A percentile compares a stretch with the other conserved stretches of the same genome.
These are phyloP conservation scores for Miamiensis avidus DNA, from an alignment of 169 alveolate genomes.

Conservation along the genomic window DNA sequence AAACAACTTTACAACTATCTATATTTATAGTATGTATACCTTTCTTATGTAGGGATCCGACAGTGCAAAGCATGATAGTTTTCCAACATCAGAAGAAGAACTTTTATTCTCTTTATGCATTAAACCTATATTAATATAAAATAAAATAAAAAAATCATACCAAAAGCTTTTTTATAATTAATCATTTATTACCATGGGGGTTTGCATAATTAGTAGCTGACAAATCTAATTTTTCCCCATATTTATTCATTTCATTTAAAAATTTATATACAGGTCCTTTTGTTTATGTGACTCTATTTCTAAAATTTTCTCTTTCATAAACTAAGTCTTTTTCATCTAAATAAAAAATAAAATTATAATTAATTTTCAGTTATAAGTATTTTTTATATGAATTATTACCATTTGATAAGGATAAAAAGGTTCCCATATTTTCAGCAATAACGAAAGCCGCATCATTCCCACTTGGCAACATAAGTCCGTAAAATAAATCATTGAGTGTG, in stretches of 20 bases:
- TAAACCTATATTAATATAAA: no score
- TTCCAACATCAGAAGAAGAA: conserved; percentile 65
- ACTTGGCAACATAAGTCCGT: conserved; percentile 71
- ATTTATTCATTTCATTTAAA: conserved; percentile 59
- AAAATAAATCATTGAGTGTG: conserved; percentile 45
- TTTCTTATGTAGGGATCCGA: conserved; percentile 51
- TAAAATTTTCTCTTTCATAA: neutral
- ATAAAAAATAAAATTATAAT: no score
- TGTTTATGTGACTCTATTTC: neutral
- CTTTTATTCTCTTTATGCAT: conserved; percentile 55
- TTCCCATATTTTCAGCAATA: neutral
- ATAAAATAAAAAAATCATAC: no score
- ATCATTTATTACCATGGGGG: no score
- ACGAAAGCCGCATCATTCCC: conserved; percentile 70
- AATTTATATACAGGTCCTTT: neutral
- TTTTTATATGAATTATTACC: neutral
- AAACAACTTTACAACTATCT: no score
- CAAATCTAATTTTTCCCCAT: conserved; percentile 49
- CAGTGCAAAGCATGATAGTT: conserved; percentile 58
- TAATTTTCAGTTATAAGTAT: neutral
- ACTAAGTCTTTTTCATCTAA: neutral
- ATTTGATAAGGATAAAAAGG: neutral
- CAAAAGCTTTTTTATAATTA: no score
- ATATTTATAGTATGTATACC: neutral
- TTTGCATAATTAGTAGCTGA: conserved; percentile 56